phyloP scores from a whole-genome alignment of 1,284 basidiomycete species.

The Anthracocystis setariae region DNA sequence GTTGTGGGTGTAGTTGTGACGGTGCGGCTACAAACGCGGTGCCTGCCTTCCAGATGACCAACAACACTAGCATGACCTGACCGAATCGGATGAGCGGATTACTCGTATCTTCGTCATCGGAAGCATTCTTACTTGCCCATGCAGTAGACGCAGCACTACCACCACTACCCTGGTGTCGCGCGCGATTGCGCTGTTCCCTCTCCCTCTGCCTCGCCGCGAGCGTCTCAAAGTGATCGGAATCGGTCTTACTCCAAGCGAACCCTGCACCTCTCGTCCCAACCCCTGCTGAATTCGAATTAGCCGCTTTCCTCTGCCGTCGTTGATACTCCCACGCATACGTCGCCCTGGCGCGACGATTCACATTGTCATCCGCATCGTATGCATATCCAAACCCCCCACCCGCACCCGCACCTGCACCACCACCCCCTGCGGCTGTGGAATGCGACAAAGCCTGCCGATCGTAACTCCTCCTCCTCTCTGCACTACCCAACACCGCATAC shows the following conservation, averaged over 20 bases:
- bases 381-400: conserved; percentile 17
- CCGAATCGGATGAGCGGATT: conserved; percentile 54
- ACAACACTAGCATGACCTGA: conserved; percentile 55
- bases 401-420: conserved; percentile 31
- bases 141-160: no score
- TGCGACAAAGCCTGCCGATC: conserved; percentile 14
- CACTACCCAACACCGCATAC: conserved; percentile 57
- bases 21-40: conserved; percentile 37
- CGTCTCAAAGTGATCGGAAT: conserved; percentile 32
- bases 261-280: conserved; percentile 12
- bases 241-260: conserved; percentile 1
- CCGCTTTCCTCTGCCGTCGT: conserved; percentile 22
- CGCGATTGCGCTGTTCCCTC: conserved; percentile 35
- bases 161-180: conserved; percentile 13
- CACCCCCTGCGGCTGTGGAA: neutral
- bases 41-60: conserved; percentile 46
- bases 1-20: no score
- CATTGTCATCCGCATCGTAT: conserved; percentile 49
- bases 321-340: conserved; percentile 66
- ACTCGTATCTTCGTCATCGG: conserved; percentile 37
- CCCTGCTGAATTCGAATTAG: conserved; percentile 6
- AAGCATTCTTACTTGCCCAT: no score
- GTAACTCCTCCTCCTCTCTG: conserved; percentile 17
- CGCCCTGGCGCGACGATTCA: conserved; percentile 51
- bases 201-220: conserved; percentile 32